Percentiles rank a stretch among this genome's conserved stretches.
Conservation (phyloP, 495 filamentous ascomycete genomes). For the Penicillium mononematosum region DNA sequence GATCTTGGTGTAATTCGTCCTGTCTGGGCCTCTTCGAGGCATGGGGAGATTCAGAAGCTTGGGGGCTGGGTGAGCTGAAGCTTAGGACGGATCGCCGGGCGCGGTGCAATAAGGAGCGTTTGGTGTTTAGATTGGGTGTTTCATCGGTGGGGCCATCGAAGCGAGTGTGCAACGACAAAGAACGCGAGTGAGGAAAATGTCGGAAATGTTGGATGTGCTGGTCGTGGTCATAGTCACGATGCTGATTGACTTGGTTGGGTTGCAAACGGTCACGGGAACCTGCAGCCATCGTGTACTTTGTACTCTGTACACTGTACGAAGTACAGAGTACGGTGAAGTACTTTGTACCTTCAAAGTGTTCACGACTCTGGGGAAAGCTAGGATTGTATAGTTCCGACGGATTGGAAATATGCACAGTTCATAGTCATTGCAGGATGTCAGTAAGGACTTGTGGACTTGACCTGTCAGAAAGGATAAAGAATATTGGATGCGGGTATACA, state of each 20-base stretch:
- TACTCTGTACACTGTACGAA: neutral
- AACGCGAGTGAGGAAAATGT: slow-evolving; percentile 2
- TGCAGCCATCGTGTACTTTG: slow-evolving; percentile 5
- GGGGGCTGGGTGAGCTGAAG: slow-evolving; percentile 30
- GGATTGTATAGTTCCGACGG: neutral
- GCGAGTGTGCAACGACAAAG: slow-evolving; percentile 10
- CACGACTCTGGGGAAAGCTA: slow-evolving; percentile 9
- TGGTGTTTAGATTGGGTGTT: slow-evolving; percentile 22
- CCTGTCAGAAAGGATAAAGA: slow-evolving; percentile 12
- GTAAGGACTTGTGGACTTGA: slow-evolving; percentile 5
- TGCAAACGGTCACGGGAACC: slow-evolving; percentile 9
- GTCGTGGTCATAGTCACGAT: no score
- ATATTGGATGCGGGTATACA: neutral
- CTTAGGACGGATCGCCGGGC: slow-evolving; percentile 29
- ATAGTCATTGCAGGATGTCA: neutral
- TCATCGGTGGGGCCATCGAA: slow-evolving; percentile 26
- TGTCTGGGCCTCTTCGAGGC: slow-evolving; percentile 32
- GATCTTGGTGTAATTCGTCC: slow-evolving; percentile 22
- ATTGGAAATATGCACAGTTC: neutral
- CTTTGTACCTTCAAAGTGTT: neutral
- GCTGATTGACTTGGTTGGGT: slow-evolving; percentile 6
- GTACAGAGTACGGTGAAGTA: neutral
- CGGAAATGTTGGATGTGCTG: neutral
- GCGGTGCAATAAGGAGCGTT: slow-evolving; percentile 22
- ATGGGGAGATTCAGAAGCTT: slow-evolving; percentile 27